phyloP scores from a whole-genome alignment of 2,329 filamentous ascomycete species.

The Nemania diffusa region DNA sequence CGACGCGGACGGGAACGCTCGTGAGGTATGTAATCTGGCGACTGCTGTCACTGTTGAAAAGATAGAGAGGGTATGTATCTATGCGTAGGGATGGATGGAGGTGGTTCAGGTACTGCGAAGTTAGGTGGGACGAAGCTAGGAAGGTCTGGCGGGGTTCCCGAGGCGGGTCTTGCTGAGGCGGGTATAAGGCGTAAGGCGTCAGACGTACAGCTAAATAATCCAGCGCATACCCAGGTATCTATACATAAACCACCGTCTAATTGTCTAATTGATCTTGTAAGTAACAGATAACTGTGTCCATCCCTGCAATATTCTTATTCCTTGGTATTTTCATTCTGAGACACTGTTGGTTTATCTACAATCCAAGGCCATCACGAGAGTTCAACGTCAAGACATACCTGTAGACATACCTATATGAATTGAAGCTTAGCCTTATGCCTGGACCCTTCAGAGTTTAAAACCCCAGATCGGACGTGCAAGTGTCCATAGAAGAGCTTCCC shows the following conservation, averaged over 20 bases:
- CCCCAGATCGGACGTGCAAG: not conserved
- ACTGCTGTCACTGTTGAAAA: not conserved
- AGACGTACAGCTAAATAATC: too few relatives aligned
- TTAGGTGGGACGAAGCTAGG: constrained; percentile 10
- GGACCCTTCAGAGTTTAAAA: not conserved
- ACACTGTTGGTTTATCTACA: not conserved
- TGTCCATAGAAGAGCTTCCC: constrained; percentile 10
- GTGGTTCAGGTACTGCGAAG: not conserved
- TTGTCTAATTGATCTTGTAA: too few relatives aligned
- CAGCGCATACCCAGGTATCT: too few relatives aligned
- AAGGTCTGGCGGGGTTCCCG: constrained; percentile 21
- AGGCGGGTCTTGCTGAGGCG: too few relatives aligned
- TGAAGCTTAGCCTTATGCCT: not conserved
- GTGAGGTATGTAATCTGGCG: not conserved
- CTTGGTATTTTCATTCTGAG: too few relatives aligned
- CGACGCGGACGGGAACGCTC: not conserved
- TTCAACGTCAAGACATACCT: not conserved
- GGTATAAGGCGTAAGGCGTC: too few relatives aligned
- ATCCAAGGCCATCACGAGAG: not conserved
- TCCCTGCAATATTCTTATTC: too few relatives aligned
- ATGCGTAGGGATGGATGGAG: not conserved
- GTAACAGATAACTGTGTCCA: too few relatives aligned
- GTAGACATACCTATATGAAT: too few relatives aligned
- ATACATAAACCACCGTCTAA: too few relatives aligned
- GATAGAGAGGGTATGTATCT: not conserved